These are phyloP conservation scores for Hippophae gyantsensis DNA, from an alignment of 306 rosid species.

Conservation along the genomic window DNA sequence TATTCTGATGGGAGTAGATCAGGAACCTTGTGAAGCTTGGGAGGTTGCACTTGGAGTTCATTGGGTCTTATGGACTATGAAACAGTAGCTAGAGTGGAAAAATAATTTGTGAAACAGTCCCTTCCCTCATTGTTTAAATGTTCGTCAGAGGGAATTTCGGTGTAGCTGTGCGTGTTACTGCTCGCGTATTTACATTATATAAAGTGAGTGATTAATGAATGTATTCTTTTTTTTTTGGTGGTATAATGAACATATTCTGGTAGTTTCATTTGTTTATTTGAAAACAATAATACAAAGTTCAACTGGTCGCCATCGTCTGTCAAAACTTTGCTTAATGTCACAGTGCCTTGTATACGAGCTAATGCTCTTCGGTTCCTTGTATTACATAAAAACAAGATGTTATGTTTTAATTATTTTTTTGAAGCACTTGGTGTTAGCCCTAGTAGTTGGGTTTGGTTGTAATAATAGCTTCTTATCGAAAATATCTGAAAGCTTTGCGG, in stretches of 20 bases:
- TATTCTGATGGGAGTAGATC: conserved; percentile 41
- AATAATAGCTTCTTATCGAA: too few species aligned
- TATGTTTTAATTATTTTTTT: too few species aligned
- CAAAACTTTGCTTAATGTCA: too few species aligned
- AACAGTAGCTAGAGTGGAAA: conserved; percentile 25
- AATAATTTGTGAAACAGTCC: conserved; percentile 48
- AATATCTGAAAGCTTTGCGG: too few species aligned
- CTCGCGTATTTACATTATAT: conserved; percentile 30
- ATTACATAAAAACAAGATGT: too few species aligned
- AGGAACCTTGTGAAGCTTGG: conserved; percentile 27
- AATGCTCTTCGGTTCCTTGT: too few species aligned
- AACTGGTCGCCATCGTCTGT: conserved; percentile 1
- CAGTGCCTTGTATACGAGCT: too few species aligned
- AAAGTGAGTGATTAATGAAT: conserved; percentile 15
- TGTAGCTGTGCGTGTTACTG: conserved; percentile 41
- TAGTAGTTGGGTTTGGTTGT: too few species aligned
- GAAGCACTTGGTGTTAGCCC: too few species aligned
- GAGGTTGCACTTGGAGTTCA: conserved; percentile 29
- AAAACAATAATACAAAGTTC: conserved; percentile 17
- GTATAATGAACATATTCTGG: conserved; percentile 43
- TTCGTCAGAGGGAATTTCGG: conserved; percentile 37
- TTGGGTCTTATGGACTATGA: conserved; percentile 28
- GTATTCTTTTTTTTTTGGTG: too few species aligned
- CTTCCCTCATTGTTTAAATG: conserved; percentile 32
- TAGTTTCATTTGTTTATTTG: conserved; percentile 27